phyloP scores from a whole-genome alignment of 495 filamentous ascomycete species.

The Gamarada debralockiae region DNA sequence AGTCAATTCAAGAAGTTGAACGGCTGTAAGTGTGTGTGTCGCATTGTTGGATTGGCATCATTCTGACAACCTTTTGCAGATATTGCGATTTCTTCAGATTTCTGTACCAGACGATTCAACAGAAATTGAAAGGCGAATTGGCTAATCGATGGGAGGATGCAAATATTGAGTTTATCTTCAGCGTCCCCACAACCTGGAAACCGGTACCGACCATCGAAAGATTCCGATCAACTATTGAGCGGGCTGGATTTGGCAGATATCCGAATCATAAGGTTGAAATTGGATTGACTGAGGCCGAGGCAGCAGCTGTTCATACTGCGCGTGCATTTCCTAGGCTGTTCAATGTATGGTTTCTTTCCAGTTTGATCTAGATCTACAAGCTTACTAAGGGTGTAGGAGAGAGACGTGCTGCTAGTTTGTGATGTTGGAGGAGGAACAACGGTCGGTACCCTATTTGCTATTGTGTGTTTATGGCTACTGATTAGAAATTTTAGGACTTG shows the following conservation, averaged over 20 bases:
- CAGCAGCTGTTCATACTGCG: conserved; percentile 45
- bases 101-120: no score
- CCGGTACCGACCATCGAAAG: conserved; percentile 52
- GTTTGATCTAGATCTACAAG: no score
- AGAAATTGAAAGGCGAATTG: no score
- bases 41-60: no score
- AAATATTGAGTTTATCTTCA: conserved; percentile 61
- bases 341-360: no score
- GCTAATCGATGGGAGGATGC: conserved; percentile 48
- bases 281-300: conserved; percentile 66
- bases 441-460: neutral
- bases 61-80: no score
- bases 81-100: no score
- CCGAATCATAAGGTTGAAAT: conserved; percentile 38
- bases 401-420: conserved; percentile 39
- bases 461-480: conserved; percentile 12
- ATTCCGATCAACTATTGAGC: conserved; percentile 45
- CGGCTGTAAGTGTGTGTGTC: no score
- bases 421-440: conserved; percentile 45
- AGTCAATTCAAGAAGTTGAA: no score
- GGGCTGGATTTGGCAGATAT: conserved; percentile 51
- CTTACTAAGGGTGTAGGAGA: no score
- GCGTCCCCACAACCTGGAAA: conserved; percentile 66
- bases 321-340: neutral
- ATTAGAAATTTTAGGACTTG: no score